Evolutionary conservation across 2,329 filamentous ascomycete species (phyloP), one percentile per base, ranked within the genome.

Genomic region (Monilinia vaccinii-corymbosi): DNA sequence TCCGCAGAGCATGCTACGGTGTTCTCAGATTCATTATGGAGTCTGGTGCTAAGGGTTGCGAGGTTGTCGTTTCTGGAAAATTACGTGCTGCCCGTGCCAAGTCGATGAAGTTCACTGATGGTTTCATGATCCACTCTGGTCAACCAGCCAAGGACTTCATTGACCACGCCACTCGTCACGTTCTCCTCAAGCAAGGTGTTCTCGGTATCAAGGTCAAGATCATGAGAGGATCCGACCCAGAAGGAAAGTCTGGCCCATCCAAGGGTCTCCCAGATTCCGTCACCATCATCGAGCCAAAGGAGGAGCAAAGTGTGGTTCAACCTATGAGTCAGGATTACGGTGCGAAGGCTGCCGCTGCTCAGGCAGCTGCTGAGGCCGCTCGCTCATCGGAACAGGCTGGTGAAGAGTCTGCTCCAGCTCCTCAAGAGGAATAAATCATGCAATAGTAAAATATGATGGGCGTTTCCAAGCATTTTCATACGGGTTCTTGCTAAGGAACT

Each of bases 191-290:
- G 81, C 94, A 99, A 85, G 94, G 94, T 89, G 94, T 99, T 70
- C 84, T 99, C 70, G 94, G 94, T 82, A 99, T 99, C 84, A 99
- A 99, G 87, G 94, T 99, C 80, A 99, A 99, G 92, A 99, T 99
- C 83, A 99, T 99, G 94, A 92, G 95, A 78, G 94, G 94, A 76
- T 94, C 91, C 72, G 94, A 99, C 83, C 94, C 94, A 77, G 91
- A 97, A 81, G 94, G 94, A 87, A 99, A 99, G 88, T 86, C 91
- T 74, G 91, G 94, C 71, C 92, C 93, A 73, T 90, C 92, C 81
- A 97, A 97, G 87, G 87, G 91, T 70, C 90, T 99, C 69, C 94
- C 94, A 71, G 94, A 99, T 79, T 91, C 91, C 77, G 94, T 99
- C 78, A 97, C 93, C 78, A 94, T 99, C 81, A 96, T 97, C 79